phyloP scores from a whole-genome alignment of 1,284 basidiomycete species.

The Hortiboletus rubellus region DNA sequence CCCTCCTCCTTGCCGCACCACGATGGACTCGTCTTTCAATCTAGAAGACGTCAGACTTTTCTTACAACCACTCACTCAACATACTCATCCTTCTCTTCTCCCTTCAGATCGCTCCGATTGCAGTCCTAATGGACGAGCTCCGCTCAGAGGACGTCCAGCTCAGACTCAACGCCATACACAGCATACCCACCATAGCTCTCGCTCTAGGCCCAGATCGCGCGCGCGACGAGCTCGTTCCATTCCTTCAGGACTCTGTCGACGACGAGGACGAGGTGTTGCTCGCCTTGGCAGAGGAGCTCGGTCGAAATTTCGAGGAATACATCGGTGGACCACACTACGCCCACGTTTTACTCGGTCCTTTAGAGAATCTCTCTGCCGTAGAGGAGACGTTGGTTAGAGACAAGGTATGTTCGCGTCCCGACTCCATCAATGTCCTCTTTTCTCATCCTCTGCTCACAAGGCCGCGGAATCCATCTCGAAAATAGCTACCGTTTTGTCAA shows the following conservation, averaged over 20 bases:
- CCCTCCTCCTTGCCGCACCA: slow-evolving; percentile 16
- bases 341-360: slow-evolving; percentile 86
- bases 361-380: slow-evolving; percentile 95
- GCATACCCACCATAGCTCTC: slow-evolving; percentile 97
- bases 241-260: slow-evolving; percentile 97
- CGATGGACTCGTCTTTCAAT: slow-evolving; percentile 63
- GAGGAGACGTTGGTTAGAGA: slow-evolving; percentile 99
- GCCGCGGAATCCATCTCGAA: slow-evolving; percentile 97
- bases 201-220: slow-evolving; percentile 95
- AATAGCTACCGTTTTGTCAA: slow-evolving; percentile 78
- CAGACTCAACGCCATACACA: slow-evolving; percentile 95
- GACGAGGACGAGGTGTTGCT: slow-evolving; percentile 99
- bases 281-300: slow-evolving; percentile 95
- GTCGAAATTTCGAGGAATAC: slow-evolving; percentile 91
- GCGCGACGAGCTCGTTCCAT: slow-evolving; percentile 94
- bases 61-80: slow-evolving; percentile 3
- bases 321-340: slow-evolving; percentile 90
- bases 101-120: slow-evolving; percentile 78
- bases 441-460: slow-evolving; percentile 43
- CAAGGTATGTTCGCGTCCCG: slow-evolving; percentile 62
- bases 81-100: slow-evolving; percentile 17
- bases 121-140: slow-evolving; percentile 92
- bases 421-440: slow-evolving; percentile 1
- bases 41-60: slow-evolving; percentile 53
- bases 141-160: slow-evolving; percentile 94